These are phyloP conservation scores for Backusella mclennaniae DNA, from an alignment of 192 early-diverging fungal genomes.

Conservation along the genomic window DNA sequence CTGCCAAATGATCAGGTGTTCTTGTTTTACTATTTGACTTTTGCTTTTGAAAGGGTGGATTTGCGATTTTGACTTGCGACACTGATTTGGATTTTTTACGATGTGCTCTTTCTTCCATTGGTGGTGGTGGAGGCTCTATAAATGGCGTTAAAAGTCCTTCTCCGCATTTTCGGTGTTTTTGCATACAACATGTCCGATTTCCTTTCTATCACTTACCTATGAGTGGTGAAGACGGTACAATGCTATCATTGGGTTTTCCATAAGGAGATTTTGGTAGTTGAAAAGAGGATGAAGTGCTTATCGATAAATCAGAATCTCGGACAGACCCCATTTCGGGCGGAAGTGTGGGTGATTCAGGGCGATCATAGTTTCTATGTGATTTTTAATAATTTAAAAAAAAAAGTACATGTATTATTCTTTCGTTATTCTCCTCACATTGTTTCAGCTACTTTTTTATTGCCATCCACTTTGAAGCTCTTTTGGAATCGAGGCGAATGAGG, in stretches of 20 bases:
- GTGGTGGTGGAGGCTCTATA: background rate
- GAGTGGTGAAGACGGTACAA: background rate
- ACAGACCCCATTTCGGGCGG: background rate
- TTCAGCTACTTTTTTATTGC: background rate
- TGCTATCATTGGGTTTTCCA: background rate
- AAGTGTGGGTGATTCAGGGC: constrained; percentile 28
- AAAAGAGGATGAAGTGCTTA: background rate
- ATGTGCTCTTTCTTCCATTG: background rate
- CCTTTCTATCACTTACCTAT: background rate
- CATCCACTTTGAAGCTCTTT: background rate
- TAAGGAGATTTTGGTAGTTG: background rate
- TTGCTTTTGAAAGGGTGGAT: background rate
- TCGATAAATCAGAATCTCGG: background rate
- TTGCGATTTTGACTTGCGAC: background rate
- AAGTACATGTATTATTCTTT: no score
- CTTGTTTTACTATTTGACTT: background rate
- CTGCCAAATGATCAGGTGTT: constrained; percentile 12
- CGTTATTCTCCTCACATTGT: background rate
- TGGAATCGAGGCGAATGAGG: background rate
- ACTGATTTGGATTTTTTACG: background rate
- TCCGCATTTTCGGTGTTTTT: background rate
- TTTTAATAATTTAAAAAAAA: background rate
- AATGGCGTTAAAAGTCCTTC: background rate
- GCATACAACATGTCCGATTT: background rate
- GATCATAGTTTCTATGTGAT: constrained; percentile 6